Evolutionary conservation across 1,284 basidiomycete genomes (phyloP).

Genomic region (Mycena sp.): DNA sequence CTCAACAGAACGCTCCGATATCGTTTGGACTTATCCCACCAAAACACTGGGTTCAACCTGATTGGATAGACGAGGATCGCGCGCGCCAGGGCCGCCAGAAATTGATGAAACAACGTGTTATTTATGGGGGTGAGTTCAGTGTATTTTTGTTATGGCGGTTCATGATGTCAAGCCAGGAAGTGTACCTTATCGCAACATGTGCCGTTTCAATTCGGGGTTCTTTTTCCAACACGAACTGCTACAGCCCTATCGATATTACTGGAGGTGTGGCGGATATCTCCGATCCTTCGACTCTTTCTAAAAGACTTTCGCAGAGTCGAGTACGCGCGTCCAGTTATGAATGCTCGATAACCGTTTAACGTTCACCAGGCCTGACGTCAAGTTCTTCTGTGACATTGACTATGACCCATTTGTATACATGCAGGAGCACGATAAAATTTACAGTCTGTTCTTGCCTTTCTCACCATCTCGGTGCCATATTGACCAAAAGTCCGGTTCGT

Average conservation of each 20-base stretch:
- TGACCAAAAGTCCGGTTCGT: no score
- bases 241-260: conserved; percentile 90
- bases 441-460: no score
- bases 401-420: conserved; percentile 87
- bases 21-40: conserved; percentile 88
- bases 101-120: conserved; percentile 86
- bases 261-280: conserved; percentile 66
- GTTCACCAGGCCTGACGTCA: conserved; percentile 79
- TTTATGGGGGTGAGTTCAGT: conserved; percentile 83
- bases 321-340: conserved; percentile 41
- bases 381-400: conserved; percentile 81
- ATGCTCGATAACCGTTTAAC: no score
- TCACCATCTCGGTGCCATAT: no score
- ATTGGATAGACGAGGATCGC: conserved; percentile 83
- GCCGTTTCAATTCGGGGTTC: conserved; percentile 94
- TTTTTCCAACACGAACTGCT: conserved; percentile 88
- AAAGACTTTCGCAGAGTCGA: neutral
- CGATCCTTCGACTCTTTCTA: no score
- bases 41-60: conserved; percentile 89
- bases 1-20: no score
- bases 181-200: conserved; percentile 89
- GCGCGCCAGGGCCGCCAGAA: conserved; percentile 74
- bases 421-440: conserved; percentile 79
- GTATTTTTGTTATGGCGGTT: neutral
- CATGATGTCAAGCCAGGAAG: conserved; percentile 55